Evolutionary conservation across 1,284 basidiomycete genomes (phyloP), one percentile per base, ranked within the genome.

Genomic region (Gymnopus androsaceus): DNA sequence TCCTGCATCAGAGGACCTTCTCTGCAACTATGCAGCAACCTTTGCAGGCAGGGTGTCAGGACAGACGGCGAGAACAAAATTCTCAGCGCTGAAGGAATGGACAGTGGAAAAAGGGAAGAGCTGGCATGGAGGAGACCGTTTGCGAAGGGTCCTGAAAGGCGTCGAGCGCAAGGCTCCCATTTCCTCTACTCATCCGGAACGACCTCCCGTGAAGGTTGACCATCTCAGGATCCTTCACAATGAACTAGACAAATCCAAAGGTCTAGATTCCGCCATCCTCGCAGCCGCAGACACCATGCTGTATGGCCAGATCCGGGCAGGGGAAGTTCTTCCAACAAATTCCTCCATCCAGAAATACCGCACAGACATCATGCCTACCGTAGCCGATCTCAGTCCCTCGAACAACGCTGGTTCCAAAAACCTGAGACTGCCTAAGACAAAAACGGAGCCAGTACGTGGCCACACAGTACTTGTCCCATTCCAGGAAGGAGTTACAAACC

Each of bases 321-420:
- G 53, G 21, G 53, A 55, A 23, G 21, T 55, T 28, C 23, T 55
- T 4, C 45, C 44, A 19, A 31, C 25, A 50, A 33, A n/a, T 28
- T 33, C 28, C 11, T 8, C 11, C 8, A 12, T 17, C 5, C 14
- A 14, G 4, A 4, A n/a, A 30, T 50, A 50, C 21, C 11, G 33
- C 25, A 12, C 25, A 8, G 14, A 12, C n/a, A 31, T 6, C 11
- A 17, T 31, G 27, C 47, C 47, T 17, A n/a, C 11, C 12, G 47
- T 15, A 19, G 12, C 9, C 11, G 12, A 50, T 33, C 28, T 50
- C 30, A 36, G 23, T 19, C 8, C 31, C 5, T 11, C 11, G n/a
- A 14, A 33, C 11, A 17, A 31, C 27, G 4, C n/a, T 11, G 15
- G 30, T n/a, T 9, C 47, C 31, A n/a, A 17, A 12, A 33, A 12